Evolutionary conservation across 176 grass and related monocot genomes (phyloP).

Genomic region (Eleusine indica): DNA sequence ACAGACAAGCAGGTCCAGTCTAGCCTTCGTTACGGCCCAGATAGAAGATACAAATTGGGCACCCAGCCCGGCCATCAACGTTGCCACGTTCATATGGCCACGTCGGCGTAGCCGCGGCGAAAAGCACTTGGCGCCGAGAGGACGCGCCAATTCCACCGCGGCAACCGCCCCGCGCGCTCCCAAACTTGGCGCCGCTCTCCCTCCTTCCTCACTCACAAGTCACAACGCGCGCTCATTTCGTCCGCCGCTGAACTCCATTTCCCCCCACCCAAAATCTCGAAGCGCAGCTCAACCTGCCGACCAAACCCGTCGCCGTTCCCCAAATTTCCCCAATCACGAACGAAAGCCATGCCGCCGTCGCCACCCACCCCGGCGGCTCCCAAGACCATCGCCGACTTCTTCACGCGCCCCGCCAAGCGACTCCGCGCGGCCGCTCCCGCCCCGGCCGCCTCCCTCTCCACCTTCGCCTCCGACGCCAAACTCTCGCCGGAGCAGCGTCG

Average conservation of each 20-base stretch:
- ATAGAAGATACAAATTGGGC: neutral
- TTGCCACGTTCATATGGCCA: too few species aligned
- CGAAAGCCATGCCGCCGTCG: conserved; percentile 30
- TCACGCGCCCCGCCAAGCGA: conserved; percentile 75
- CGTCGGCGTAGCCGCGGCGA: too few species aligned
- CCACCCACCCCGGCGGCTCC: conserved; percentile 55
- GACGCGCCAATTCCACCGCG: neutral
- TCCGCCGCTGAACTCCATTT: neutral
- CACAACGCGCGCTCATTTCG: neutral
- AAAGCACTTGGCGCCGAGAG: neutral
- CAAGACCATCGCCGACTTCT: conserved; percentile 70
- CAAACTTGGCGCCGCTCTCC: neutral
- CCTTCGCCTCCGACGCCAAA: conserved; percentile 24
- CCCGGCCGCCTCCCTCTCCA: conserved; percentile 39
- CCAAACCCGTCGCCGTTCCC: neutral
- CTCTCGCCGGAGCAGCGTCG: conserved; percentile 65
- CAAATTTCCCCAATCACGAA: neutral
- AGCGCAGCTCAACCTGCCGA: neutral
- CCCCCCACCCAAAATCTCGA: neutral
- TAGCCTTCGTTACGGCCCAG: too few species aligned
- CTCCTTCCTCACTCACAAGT: neutral
- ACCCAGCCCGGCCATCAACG: neutral
- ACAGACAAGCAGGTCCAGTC: too few species aligned
- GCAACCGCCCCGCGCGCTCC: neutral
- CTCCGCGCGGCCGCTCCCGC: conserved; percentile 40